phyloP scores from a whole-genome alignment of 495 filamentous ascomycete genomes.

The Sordaria brevicollis region DNA sequence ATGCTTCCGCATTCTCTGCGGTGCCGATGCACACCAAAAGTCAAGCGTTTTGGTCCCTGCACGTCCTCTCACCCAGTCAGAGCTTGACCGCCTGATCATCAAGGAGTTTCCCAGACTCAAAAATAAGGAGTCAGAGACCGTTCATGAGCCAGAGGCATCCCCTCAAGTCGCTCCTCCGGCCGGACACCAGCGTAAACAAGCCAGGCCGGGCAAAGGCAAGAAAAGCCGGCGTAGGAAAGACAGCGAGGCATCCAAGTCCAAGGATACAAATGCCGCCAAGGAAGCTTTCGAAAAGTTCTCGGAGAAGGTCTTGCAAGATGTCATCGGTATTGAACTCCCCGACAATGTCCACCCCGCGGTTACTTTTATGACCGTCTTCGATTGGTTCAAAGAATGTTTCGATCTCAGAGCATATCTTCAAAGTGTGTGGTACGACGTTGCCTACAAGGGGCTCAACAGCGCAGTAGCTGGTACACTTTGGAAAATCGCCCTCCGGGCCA shows the following conservation, averaged over 20 bases:
- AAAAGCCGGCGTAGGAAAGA: slow-evolving; percentile 24
- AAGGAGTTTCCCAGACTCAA: slow-evolving; percentile 18
- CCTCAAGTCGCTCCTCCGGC: not conserved
- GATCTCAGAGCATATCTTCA: slow-evolving; percentile 28
- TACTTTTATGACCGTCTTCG: slow-evolving; percentile 33
- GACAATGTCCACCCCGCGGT: too few relatives aligned
- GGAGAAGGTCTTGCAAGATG: too few relatives aligned
- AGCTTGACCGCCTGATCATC: slow-evolving; percentile 18
- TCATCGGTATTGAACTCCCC: too few relatives aligned
- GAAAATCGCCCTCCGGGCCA: slow-evolving; percentile 29
- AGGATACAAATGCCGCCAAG: slow-evolving; percentile 9
- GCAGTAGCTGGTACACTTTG: slow-evolving; percentile 35
- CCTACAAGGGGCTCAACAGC: slow-evolving; percentile 32
- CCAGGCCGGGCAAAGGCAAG: slow-evolving; percentile 27
- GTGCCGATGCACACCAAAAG: not conserved
- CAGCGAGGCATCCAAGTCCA: not conserved
- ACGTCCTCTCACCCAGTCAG: not conserved
- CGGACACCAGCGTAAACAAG: slow-evolving; percentile 8
- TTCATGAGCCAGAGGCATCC: not conserved
- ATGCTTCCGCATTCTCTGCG: slow-evolving; percentile 9
- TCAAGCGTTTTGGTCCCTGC: not conserved
- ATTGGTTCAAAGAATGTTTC: slow-evolving; percentile 19
- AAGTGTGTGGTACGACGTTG: slow-evolving; percentile 34
- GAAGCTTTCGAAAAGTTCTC: not conserved
- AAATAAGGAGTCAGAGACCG: not conserved